These are phyloP conservation scores for Penicillium paxilli DNA, from an alignment of 495 filamentous ascomycete species.

Conservation along the genomic window DNA sequence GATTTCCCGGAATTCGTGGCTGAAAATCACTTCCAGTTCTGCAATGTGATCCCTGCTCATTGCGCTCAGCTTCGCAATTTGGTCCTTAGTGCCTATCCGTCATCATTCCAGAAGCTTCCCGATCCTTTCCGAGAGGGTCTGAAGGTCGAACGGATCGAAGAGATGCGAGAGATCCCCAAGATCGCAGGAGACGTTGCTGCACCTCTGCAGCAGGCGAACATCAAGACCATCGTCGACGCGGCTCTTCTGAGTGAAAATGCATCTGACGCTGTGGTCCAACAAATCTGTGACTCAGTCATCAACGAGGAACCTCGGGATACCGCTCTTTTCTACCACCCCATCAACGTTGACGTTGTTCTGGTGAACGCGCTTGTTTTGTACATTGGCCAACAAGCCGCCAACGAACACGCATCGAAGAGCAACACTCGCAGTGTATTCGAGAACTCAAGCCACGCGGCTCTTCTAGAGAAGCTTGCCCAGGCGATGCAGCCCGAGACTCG, in stretches of 20 bases:
- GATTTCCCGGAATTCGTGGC: constrained; percentile 93
- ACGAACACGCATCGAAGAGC: constrained; percentile 54
- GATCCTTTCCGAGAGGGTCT: constrained; percentile 79
- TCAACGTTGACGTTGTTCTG: constrained; percentile 67
- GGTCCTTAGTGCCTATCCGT: constrained; percentile 80
- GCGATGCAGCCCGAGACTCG: constrained; percentile 74
- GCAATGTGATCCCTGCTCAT: constrained; percentile 80
- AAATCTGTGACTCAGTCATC: constrained; percentile 67
- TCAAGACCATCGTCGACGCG: constrained; percentile 68
- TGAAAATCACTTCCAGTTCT: constrained; percentile 81
- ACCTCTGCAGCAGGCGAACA: constrained; percentile 58
- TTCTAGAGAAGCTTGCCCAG: constrained; percentile 73
- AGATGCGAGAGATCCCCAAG: constrained; percentile 65
- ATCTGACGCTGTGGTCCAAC: constrained; percentile 66
- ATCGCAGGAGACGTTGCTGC: constrained; percentile 61
- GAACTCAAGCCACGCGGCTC: constrained; percentile 68
- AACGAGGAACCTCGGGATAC: constrained; percentile 52
- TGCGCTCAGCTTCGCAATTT: constrained; percentile 89
- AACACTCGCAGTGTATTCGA: constrained; percentile 64
- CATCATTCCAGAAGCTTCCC: constrained; percentile 70
- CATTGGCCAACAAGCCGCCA: constrained; percentile 70
- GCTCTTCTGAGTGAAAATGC: constrained; percentile 58
- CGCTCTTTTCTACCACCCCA: constrained; percentile 58
- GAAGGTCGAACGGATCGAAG: constrained; percentile 78
- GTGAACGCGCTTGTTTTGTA: constrained; percentile 83